Evolutionary conservation across 257 asterid species (phyloP), one percentile per base, ranked within the genome.

Genomic region (Rauvolfia tetraphylla): DNA sequence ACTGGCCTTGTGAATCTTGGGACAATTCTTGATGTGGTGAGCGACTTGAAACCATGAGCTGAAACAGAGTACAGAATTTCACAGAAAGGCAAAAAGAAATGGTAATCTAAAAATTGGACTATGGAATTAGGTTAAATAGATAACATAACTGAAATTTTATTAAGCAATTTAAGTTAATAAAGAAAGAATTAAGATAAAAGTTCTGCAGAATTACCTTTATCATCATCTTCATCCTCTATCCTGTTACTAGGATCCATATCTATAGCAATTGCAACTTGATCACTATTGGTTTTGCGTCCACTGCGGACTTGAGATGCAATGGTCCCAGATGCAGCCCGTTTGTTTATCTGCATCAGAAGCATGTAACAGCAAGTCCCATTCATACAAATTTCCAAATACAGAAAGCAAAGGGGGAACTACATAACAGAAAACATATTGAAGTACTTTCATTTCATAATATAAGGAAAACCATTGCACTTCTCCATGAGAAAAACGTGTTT

Each of bases 11-110:
- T 92, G 88, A 95, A 95, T 73, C 95, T 85, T 8, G 99, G 99
- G 81, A 92, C 89, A 66, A 93, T 84, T 80, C 85, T 91, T 74
- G 98, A 95, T 36, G 99, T 89, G 73, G 99, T 91, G 71, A 95
- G 91, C 15, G 99, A 93, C 93, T 93, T 95, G 88, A 95, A 95
- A 80, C 98, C 99, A 81, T 95, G 99, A 84, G 99, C 99, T 95
- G 92, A 82, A 82, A 78, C 67, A 42, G 76, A 82, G 75, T 65
- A 75, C 68, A 76, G 14, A 33, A 72, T 74, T 59, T 46, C 29
- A 49, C 39, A 69, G 70, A 74, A 36, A 38, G 75, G 22, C 68
- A 22, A 42, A 74, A 54, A 69, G 65, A 14, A 48, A 39, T 8
- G 66, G 29, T 20, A 34, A 34, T 17, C 34, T 4, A 39, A 65